Conservation (phyloP, 1,139 yeast species). For the Suhomyces anneliseae region DNA sequence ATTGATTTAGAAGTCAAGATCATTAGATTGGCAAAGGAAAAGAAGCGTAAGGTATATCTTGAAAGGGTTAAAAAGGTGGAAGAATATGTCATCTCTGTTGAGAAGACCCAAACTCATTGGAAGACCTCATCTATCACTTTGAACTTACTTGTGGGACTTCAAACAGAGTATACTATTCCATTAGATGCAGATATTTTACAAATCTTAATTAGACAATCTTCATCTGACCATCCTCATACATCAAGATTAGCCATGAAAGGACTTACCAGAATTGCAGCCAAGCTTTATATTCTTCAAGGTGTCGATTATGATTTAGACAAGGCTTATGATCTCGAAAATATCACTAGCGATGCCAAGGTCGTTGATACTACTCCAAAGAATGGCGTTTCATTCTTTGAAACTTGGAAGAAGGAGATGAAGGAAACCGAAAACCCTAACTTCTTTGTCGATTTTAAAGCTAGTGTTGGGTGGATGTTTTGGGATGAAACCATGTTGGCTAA, state of each 20-base stretch:
- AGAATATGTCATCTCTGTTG: slow-evolving; percentile 39
- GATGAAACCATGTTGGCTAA: slow-evolving; percentile 56
- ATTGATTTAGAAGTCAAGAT: slow-evolving; percentile 58
- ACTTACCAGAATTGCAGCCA: slow-evolving; percentile 54
- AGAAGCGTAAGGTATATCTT: slow-evolving; percentile 47
- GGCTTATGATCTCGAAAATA: slow-evolving; percentile 43
- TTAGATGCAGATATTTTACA: slow-evolving; percentile 45
- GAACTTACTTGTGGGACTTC: slow-evolving; percentile 54
- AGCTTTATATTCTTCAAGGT: slow-evolving; percentile 53
- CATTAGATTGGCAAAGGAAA: slow-evolving; percentile 58
- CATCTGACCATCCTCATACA: slow-evolving; percentile 72
- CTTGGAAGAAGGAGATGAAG: slow-evolving; percentile 56
- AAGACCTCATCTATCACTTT: slow-evolving; percentile 58
- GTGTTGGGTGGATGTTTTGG: slow-evolving; percentile 82
- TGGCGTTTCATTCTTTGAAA: slow-evolving; percentile 36
- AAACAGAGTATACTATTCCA: slow-evolving; percentile 54
- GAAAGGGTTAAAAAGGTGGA: slow-evolving; percentile 46
- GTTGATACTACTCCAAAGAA: slow-evolving; percentile 42
- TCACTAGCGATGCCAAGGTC: slow-evolving; percentile 37
- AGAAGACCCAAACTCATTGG: slow-evolving; percentile 60
- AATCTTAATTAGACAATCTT: slow-evolving; percentile 52
- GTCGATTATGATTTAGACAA: slow-evolving; percentile 52
- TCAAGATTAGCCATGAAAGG: slow-evolving; percentile 67
- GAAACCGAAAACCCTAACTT: slow-evolving; percentile 49
- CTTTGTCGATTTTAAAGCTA: slow-evolving; percentile 57